phyloP scores from a whole-genome alignment of 2,329 filamentous ascomycete genomes.

The Botrytis paeoniae region DNA sequence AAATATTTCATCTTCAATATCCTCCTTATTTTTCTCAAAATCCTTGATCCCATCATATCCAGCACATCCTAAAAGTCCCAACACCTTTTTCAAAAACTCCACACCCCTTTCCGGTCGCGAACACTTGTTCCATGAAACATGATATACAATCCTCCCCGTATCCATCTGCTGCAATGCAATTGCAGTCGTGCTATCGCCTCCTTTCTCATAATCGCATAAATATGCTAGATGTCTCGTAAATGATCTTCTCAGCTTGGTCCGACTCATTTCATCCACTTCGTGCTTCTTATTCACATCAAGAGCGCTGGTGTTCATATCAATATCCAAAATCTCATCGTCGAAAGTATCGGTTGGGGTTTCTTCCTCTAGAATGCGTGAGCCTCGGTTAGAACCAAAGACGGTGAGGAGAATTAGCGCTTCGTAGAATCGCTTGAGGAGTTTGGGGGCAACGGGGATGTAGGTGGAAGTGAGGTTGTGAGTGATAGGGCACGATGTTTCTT shows the following conservation, averaged over 20 bases:
- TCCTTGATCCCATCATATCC: background rate
- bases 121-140: background rate
- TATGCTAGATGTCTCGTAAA: background rate
- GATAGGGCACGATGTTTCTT: background rate
- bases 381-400: constrained; percentile 39
- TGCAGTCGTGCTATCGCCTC: background rate
- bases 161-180: background rate
- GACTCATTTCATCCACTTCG: background rate
- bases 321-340: background rate
- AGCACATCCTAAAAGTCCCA: background rate
- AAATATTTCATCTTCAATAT: background rate
- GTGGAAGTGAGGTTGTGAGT: background rate
- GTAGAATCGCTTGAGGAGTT: constrained; percentile 39
- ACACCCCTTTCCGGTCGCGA: background rate
- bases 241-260: background rate
- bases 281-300: background rate
- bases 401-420: constrained; percentile 41
- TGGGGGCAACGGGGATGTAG: background rate
- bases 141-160: background rate
- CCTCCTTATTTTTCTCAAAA: background rate
- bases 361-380: constrained; percentile 22
- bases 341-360: constrained; percentile 12
- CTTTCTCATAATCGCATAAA: background rate
- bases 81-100: background rate
- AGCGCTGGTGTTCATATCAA: background rate